Evolutionary conservation across 139 green algal genomes (phyloP).

Genomic region (Eudorina sp.): DNA sequence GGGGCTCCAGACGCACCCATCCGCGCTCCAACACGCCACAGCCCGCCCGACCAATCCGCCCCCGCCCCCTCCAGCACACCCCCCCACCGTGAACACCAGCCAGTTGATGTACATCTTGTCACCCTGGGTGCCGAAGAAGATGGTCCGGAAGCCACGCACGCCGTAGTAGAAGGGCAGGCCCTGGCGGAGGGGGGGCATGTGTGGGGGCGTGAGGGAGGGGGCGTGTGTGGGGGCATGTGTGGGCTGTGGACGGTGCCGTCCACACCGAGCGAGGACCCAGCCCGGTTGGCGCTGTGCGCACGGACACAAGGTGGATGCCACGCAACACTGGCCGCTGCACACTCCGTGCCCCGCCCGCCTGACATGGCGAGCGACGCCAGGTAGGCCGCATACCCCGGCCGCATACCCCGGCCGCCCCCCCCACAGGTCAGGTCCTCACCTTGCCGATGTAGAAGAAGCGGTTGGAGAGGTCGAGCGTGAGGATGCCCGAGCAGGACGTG

Average conservation of each 20-base stretch:
- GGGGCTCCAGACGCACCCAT: not conserved
- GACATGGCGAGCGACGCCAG: too few species aligned
- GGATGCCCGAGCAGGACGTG: slow-evolving; percentile 28
- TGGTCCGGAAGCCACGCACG: slow-evolving; percentile 44
- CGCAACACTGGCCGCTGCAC: too few species aligned
- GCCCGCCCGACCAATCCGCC: not conserved
- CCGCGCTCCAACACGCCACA: not conserved
- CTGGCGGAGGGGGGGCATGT: not conserved
- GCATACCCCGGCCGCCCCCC: not conserved
- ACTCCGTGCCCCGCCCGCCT: too few species aligned
- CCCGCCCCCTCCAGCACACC: not conserved
- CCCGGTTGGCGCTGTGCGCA: not conserved
- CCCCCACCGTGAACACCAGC: slow-evolving; percentile 34
- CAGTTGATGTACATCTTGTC: slow-evolving; percentile 36
- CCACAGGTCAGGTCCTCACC: not conserved
- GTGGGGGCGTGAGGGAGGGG: not conserved
- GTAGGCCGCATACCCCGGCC: too few species aligned
- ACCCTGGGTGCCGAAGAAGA: slow-evolving; percentile 35
- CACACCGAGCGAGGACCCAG: too few species aligned
- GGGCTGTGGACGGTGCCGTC: too few species aligned
- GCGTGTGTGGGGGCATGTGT: not conserved
- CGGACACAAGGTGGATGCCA: too few species aligned
- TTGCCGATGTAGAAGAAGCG: slow-evolving; percentile 48
- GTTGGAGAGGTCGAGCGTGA: not conserved
- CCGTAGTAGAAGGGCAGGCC: slow-evolving; percentile 51